Conservation (phyloP, 2,329 filamentous ascomycete genomes). For the Thielaviopsis ethacetica region DNA sequence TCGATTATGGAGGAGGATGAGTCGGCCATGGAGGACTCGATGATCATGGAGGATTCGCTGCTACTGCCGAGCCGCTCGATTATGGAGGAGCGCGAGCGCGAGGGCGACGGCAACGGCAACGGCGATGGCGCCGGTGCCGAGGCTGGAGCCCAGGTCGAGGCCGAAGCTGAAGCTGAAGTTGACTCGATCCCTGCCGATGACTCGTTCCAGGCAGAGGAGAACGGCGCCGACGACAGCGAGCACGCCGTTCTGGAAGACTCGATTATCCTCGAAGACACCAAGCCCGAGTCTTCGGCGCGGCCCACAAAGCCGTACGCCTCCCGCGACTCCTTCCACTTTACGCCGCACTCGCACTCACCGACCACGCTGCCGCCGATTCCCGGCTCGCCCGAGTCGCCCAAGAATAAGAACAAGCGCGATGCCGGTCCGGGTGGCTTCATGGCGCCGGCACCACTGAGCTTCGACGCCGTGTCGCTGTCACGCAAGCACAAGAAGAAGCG, state of each 20-base stretch:
- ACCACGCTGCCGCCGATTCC: conserved; percentile 7
- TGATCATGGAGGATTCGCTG: background rate
- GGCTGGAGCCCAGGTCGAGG: too few species aligned
- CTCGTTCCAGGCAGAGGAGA: background rate
- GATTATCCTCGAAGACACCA: background rate
- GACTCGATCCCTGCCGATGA: background rate
- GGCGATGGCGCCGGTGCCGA: background rate
- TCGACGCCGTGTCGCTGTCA: background rate
- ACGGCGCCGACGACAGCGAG: background rate
- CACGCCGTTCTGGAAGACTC: background rate
- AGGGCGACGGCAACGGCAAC: background rate
- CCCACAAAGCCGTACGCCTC: background rate
- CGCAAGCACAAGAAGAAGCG: background rate
- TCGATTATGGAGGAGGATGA: conserved; percentile 7
- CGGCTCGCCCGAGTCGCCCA: conserved; percentile 8
- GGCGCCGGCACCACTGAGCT: background rate
- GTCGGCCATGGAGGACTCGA: background rate
- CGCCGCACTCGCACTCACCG: background rate
- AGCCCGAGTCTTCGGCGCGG: background rate
- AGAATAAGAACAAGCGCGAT: background rate
- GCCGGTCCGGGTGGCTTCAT: background rate
- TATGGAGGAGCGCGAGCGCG: background rate
- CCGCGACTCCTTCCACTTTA: background rate
- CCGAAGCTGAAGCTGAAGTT: background rate
- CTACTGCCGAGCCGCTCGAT: background rate